These are phyloP conservation scores for Candida saitoana DNA, from an alignment of 805 yeast species.

Conservation along the genomic window DNA sequence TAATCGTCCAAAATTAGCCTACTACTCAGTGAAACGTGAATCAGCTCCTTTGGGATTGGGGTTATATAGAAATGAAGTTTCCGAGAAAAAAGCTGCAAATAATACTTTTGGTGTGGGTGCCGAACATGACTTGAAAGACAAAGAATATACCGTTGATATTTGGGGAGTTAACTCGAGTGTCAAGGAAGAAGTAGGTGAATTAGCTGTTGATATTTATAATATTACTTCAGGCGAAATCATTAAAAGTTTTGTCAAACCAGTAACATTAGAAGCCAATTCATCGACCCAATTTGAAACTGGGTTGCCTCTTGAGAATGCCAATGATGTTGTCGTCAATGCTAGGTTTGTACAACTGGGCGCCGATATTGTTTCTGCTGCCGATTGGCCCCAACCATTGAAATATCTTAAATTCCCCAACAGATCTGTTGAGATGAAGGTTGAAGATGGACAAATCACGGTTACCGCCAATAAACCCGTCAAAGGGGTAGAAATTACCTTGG, in stretches of 20 bases:
- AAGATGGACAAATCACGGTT: conserved; percentile 20
- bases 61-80: conserved; percentile 21
- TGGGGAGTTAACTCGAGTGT: conserved; percentile 40
- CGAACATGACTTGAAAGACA: conserved; percentile 23
- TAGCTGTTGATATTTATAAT: conserved; percentile 26
- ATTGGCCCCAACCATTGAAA: conserved; percentile 52
- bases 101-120: conserved; percentile 11
- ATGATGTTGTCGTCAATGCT: conserved; percentile 15
- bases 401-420: conserved; percentile 30
- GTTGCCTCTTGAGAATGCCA: conserved; percentile 11
- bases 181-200: conserved; percentile 14
- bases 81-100: conserved; percentile 7
- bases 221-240: conserved; percentile 28
- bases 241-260: conserved; percentile 11
- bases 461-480: conserved; percentile 38
- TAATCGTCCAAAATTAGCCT: conserved; percentile 42
- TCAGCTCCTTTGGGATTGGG: conserved; percentile 31
- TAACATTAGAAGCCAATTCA: conserved; percentile 20
- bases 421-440: conserved; percentile 17
- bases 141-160: conserved; percentile 26
- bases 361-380: conserved; percentile 29
- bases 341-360: conserved; percentile 12
- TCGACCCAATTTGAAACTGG: conserved; percentile 25
- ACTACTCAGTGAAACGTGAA: conserved; percentile 45
- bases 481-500: conserved; percentile 36